These are phyloP conservation scores for Tuber melanosporum DNA, from an alignment of 495 filamentous ascomycete genomes.

Conservation along the genomic window DNA sequence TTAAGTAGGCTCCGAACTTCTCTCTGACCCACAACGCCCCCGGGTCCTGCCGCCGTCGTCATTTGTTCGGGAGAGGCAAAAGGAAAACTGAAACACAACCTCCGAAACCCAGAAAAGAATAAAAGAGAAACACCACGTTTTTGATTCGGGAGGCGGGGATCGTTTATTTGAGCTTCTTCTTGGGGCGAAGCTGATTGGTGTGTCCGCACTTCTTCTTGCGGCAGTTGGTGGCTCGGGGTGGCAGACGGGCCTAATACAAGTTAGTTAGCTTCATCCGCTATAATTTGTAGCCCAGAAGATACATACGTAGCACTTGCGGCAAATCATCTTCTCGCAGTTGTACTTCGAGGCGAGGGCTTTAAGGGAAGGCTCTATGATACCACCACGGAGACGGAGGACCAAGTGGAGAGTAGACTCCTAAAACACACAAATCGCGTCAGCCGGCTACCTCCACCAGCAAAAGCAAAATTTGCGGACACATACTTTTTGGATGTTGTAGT, in stretches of 20 bases:
- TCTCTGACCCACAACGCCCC: slow-evolving; percentile 5
- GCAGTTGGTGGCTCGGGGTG: slow-evolving; percentile 98
- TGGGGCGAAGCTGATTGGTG: slow-evolving; percentile 98
- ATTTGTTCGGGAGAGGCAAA: slow-evolving; percentile 11
- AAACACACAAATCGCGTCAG: slow-evolving; percentile 31
- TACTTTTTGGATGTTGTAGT: slow-evolving; percentile 99
- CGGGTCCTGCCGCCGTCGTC: slow-evolving; percentile 2
- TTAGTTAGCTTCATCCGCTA: slow-evolving; percentile 18
- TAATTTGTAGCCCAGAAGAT: background rate
- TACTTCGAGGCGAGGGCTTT: slow-evolving; percentile 98
- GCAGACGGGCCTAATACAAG: slow-evolving; percentile 70
- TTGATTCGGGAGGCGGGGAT: slow-evolving; percentile 44
- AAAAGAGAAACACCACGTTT: slow-evolving; percentile 15
- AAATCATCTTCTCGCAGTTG: slow-evolving; percentile 99
- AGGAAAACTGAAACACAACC: slow-evolving; percentile 5
- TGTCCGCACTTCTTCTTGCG: slow-evolving; percentile 99
- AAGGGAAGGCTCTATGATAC: slow-evolving; percentile 98
- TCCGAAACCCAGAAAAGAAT: slow-evolving; percentile 18
- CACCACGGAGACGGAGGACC: slow-evolving; percentile 97
- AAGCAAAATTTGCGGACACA: slow-evolving; percentile 36
- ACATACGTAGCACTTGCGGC: slow-evolving; percentile 98
- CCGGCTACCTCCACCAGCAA: slow-evolving; percentile 10
- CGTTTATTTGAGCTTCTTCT: slow-evolving; percentile 99
- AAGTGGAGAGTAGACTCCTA: slow-evolving; percentile 98
- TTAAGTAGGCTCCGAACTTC: slow-evolving; percentile 8